Percentiles rank a stretch among this genome's conserved stretches.
phyloP scores from a whole-genome alignment of 306 rosid species.

The Casuarina glauca region DNA sequence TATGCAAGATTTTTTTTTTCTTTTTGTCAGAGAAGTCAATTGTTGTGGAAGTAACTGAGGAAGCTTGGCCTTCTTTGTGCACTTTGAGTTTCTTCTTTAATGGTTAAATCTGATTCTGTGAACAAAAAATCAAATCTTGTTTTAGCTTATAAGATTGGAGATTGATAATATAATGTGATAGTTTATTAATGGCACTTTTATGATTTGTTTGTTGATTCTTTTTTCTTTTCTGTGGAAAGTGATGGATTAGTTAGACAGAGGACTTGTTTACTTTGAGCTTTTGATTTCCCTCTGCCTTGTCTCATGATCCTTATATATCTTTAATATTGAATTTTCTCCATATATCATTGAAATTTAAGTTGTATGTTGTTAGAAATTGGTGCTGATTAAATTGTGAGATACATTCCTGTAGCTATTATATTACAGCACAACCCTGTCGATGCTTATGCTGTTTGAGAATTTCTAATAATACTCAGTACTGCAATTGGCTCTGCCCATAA shows the following conservation, averaged over 20 bases:
- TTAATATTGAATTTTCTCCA: background rate
- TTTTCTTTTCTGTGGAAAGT: background rate
- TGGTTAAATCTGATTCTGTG: background rate
- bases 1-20: background rate
- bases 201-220: background rate
- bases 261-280: background rate
- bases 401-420: conserved; percentile 6
- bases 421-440: conserved; percentile 13
- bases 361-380: background rate
- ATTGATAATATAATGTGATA: background rate
- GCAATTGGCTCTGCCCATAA: conserved; percentile 28
- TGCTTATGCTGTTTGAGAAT: conserved; percentile 22
- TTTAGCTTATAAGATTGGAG: background rate
- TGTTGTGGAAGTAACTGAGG: background rate
- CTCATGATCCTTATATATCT: background rate
- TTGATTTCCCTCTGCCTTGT: conserved; percentile 1
- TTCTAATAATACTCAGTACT: conserved; percentile 13
- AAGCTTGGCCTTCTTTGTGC: background rate
- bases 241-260: background rate
- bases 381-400: background rate
- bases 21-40: background rate
- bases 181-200: background rate
- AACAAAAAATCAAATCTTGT: background rate
- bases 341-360: background rate
- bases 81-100: background rate